Conservation (phyloP, 768 basidiomycete species). For the Paxillus rubicundulus region DNA sequence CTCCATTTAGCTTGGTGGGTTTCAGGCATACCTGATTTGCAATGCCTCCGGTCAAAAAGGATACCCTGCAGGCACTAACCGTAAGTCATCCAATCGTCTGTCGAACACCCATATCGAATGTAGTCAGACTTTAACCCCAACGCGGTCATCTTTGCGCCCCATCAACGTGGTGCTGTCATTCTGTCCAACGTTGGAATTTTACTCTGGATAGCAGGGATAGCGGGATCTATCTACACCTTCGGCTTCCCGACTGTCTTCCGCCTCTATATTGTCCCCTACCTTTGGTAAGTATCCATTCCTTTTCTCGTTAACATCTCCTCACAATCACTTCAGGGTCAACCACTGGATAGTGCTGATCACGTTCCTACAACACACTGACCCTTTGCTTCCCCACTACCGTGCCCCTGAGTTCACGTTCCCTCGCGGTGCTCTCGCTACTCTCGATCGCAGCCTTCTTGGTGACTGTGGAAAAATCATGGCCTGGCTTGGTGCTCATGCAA, state of each 20-base stretch:
- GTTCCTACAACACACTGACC: conserved; percentile 98
- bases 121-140: conserved; percentile 71
- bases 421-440: conserved; percentile 88
- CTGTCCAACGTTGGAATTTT: conserved; percentile 81
- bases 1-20: conserved; percentile 63
- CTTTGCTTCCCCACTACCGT: conserved; percentile 91
- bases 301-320: neutral
- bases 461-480: conserved; percentile 77
- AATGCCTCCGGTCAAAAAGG: conserved; percentile 85
- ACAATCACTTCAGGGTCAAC: conserved; percentile 55
- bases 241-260: conserved; percentile 74
- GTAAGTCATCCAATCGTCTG: conserved; percentile 44
- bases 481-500: conserved; percentile 81
- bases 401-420: conserved; percentile 87
- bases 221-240: conserved; percentile 51
- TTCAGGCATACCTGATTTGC: conserved; percentile 76
- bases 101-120: neutral
- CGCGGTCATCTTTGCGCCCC: conserved; percentile 79
- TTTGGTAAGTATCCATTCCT: conserved; percentile 49
- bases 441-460: conserved; percentile 81
- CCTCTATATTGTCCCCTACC: conserved; percentile 84
- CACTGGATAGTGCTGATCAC: conserved; percentile 97
- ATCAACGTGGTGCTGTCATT: conserved; percentile 74
- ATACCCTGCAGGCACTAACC: conserved; percentile 79
- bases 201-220: conserved; percentile 63